Evolutionary conservation across 1,284 basidiomycete genomes (phyloP).

Genomic region (Trichosporon coremiiforme): DNA sequence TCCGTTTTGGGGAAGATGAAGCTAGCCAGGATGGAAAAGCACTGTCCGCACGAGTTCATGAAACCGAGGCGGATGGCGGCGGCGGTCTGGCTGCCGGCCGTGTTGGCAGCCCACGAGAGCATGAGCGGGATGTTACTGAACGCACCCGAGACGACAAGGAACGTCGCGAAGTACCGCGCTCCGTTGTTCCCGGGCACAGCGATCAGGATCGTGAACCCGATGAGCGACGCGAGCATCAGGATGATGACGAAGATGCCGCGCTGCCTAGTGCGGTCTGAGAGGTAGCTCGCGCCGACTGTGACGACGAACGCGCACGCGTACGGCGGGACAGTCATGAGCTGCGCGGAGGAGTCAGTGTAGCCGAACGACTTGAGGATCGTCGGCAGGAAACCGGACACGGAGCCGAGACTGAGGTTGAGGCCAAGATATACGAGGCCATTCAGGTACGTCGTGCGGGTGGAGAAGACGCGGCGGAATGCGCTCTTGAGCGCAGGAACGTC

Average conservation of each 20-base stretch:
- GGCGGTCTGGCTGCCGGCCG: conserved; percentile 27
- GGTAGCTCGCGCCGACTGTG: conserved; percentile 24
- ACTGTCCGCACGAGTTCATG: conserved; percentile 52
- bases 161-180: conserved; percentile 47
- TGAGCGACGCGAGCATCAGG: conserved; percentile 45
- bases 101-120: conserved; percentile 33
- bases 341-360: conserved; percentile 59
- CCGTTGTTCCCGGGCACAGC: conserved; percentile 34
- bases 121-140: conserved; percentile 43
- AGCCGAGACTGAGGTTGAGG: conserved; percentile 40
- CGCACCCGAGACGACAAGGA: conserved; percentile 44
- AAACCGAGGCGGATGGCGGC: conserved; percentile 38
- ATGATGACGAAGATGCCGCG: conserved; percentile 38
- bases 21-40: conserved; percentile 31
- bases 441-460: conserved; percentile 24
- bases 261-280: conserved; percentile 26
- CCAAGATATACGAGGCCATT: conserved; percentile 36
- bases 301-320: conserved; percentile 65
- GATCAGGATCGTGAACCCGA: conserved; percentile 50
- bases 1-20: conserved; percentile 36
- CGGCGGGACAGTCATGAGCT: conserved; percentile 74
- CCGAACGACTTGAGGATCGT: conserved; percentile 69
- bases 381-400: conserved; percentile 76
- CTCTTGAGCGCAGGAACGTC: conserved; percentile 19
- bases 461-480: conserved; percentile 22